Evolutionary conservation across 768 basidiomycete genomes (phyloP), one percentile per base, ranked within the genome.

Genomic region (Daedalea quercina): DNA sequence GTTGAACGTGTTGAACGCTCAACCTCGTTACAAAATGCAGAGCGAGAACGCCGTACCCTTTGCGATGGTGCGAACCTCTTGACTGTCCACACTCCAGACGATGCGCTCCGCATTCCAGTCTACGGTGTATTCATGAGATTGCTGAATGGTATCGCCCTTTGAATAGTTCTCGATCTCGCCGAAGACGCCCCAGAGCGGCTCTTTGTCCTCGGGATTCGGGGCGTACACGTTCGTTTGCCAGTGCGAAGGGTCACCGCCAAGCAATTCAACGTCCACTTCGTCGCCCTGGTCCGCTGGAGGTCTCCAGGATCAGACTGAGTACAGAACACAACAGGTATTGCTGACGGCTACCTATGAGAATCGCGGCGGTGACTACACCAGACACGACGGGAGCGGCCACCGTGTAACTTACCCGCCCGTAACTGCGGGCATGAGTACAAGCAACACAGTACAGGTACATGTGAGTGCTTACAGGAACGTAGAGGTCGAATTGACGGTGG

Each of bases 221-320:
- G 66, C 69, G 57, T 69, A 76, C 9, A 73, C 57, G 52, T 76
- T 76, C 51, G 72, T 70, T 56, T 75, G 72, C 71, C 70, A 75
- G 57, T 69, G 64, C 11, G 34, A 23, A 1, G 65, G 55, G 51
- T 74, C 69, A 6, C 69, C 69, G n/a, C 72, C 70, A 7, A 75
- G 59, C 4, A 73, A 55, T 53, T 77, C 75, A 34, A 76, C 57
- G 55, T 77, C 75, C 26, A 75, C 71, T 51, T 77, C 73, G 55
- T 75, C 74, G 15, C 51, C 47, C 33, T 65, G 45, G n/a, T 55
- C 51, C 1, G 60, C 60, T 46, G 23, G 22, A 40, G 35, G 12
- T 6, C 3, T 8, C 7, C 11, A 20, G 19, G 13, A 11, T 37
- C 41, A 44, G 34, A 51, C 19, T 13, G 40, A 44, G 25, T 11